Conservation (phyloP, 108 stramenopile genomes). For the Nitzschia inconspicua region DNA sequence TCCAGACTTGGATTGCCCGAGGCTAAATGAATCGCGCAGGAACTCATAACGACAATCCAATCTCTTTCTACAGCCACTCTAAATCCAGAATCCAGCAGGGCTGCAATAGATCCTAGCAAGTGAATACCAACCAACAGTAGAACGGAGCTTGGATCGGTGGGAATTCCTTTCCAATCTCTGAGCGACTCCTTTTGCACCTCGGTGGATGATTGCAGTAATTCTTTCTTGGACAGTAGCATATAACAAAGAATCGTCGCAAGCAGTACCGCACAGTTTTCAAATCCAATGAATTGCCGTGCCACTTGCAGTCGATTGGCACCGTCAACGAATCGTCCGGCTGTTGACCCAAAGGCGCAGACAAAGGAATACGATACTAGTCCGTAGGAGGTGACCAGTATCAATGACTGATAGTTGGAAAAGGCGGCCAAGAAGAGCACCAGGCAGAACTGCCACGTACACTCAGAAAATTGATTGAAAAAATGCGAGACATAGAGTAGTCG, state of each 20-base stretch:
- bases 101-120: conserved; percentile 48
- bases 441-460: conserved; percentile 60
- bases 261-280: conserved; percentile 39
- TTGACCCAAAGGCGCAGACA: conserved; percentile 34
- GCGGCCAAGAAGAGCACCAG: conserved; percentile 59
- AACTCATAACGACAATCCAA: conserved; percentile 66
- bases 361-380: conserved; percentile 29
- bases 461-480: conserved; percentile 53
- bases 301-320: conserved; percentile 35
- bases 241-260: conserved; percentile 41
- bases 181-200: background rate
- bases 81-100: conserved; percentile 41
- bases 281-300: conserved; percentile 42
- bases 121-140: conserved; percentile 44
- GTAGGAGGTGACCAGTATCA: conserved; percentile 55
- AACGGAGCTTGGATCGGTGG: conserved; percentile 14
- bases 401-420: conserved; percentile 41
- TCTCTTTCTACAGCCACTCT: conserved; percentile 60
- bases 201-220: background rate
- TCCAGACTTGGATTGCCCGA: background rate
- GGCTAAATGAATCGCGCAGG: background rate
- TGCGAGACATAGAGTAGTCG: conserved; percentile 50
- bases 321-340: conserved; percentile 35
- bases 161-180: conserved; percentile 12
- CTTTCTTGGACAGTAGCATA: conserved; percentile 20